Base-by-base conservation (phyloP, 2,329 filamentous ascomycete genomes). In the Raffaelea arxii region DNA sequence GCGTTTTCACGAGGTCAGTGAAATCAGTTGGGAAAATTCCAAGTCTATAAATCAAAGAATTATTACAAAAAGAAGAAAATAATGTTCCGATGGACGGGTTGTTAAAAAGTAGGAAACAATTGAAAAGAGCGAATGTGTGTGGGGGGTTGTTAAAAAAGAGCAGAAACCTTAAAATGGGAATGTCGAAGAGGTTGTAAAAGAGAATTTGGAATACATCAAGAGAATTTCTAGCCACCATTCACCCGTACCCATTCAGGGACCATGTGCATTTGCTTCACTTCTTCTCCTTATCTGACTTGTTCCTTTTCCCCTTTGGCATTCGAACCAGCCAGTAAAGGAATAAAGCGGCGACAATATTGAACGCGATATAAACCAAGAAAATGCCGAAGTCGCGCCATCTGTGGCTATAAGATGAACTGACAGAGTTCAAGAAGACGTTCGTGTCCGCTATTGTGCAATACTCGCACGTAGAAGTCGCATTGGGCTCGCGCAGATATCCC, bases 301-400 rank as follows among this genome's bases (percentile, higher is more conserved):
- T 48, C 49, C 48, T 49, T 41, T 49, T 48, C 49, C 48, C 49
- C 50, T 57, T 57, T 35, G 55, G 55, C 51, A 57, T 51, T 14
- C 55, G 55, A 24, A 44, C 48, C 27, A 55, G 36, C 52, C 52
- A 56, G 50, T 58, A 60, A 10, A 60, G 25, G 18, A 47, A 51
- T 7, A 78, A 61, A 0, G 72, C 72, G 1, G 62, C 70, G 25
- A 59, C 54, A 37, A 75, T 58, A 52, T 78, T 77, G 60, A 78
- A 74, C 25, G 65, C 62, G 50, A 75, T 68, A 48, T 72, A 78
- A 0, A 65, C 69, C 62, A 70, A 77, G 44, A 77, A 62, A 22
- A 81, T 65, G 3, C 76, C 82, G 57, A 82, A 82, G 59, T 87
- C 83, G 48, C 81, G 72, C 82, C 82, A 87, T 23, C 79, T 66